These are phyloP conservation scores for Alternaria triticina DNA, from an alignment of 2,329 filamentous ascomycete genomes.

Conservation along the genomic window DNA sequence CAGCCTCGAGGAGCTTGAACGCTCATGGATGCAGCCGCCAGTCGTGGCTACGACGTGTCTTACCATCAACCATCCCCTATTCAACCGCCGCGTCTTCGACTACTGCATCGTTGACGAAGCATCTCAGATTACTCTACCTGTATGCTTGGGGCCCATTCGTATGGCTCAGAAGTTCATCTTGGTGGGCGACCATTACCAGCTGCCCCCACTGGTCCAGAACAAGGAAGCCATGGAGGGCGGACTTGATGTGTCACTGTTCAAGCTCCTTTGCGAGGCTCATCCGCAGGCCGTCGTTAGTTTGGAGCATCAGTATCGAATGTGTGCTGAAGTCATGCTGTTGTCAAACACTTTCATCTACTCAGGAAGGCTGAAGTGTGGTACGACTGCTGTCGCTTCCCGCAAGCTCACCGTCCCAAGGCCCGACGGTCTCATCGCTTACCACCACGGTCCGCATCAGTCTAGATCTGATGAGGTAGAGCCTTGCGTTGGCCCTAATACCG, in stretches of 20 bases:
- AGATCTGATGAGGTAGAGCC: constrained; percentile 3
- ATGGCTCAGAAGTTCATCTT: constrained; percentile 93
- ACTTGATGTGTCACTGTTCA: constrained; percentile 92
- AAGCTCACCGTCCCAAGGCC: constrained; percentile 69
- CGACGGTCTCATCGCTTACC: constrained; percentile 42
- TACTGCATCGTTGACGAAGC: constrained; percentile 99
- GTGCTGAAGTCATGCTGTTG: constrained; percentile 92
- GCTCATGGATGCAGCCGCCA: constrained; percentile 82
- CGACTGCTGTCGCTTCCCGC: constrained; percentile 71
- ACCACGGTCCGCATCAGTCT: constrained; percentile 30
- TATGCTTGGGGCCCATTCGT: constrained; percentile 91
- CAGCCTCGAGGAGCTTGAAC: constrained; percentile 81
- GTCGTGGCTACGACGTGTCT: constrained; percentile 96
- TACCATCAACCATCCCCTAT: constrained; percentile 86
- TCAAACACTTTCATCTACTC: constrained; percentile 93
- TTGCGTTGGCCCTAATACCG: constrained; percentile 60
- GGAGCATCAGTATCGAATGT: constrained; percentile 98
- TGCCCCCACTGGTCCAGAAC: constrained; percentile 93
- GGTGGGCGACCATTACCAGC: constrained; percentile 94
- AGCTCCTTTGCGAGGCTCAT: constrained; percentile 86
- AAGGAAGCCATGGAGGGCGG: constrained; percentile 85
- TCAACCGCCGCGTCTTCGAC: constrained; percentile 88
- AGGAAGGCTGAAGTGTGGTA: constrained; percentile 90
- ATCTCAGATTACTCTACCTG: constrained; percentile 94
- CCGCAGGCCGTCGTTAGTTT: constrained; percentile 88